Evolutionary conservation across 495 filamentous ascomycete species (phyloP).

Genomic region (Neurospora tetrasperma): DNA sequence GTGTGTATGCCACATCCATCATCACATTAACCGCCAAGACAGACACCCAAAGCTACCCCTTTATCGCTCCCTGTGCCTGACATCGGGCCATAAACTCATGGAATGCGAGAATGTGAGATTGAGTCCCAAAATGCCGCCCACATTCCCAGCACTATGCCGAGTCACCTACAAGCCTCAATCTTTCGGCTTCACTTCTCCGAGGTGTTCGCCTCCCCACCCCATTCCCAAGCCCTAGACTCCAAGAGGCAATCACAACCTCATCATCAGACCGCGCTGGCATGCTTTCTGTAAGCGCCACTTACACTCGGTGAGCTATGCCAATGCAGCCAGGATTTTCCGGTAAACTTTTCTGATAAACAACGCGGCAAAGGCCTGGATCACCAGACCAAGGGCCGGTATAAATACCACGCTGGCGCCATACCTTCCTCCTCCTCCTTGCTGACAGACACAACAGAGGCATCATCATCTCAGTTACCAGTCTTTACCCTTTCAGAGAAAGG

Average conservation of each 20-base stretch:
- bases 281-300: neutral
- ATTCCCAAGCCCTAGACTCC: neutral
- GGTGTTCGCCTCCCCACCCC: neutral
- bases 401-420: neutral
- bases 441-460: neutral
- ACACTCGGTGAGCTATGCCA: neutral
- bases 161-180: neutral
- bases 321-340: neutral
- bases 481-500: neutral
- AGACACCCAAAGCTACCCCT: neutral
- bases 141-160: neutral
- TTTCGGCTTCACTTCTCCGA: neutral
- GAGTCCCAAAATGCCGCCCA: neutral
- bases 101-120: neutral
- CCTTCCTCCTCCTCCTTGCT: neutral
- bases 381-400: neutral
- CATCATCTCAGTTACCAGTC: neutral
- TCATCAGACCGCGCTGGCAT: neutral
- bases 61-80: neutral
- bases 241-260: neutral
- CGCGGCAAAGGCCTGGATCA: neutral
- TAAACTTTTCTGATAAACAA: neutral
- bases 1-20: neutral
- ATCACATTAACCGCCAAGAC: neutral
- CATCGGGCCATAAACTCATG: neutral